Evolutionary conservation across 2,329 filamentous ascomycete genomes (phyloP), one percentile per base, ranked within the genome.

Genomic region (Blumeriella jaapii): DNA sequence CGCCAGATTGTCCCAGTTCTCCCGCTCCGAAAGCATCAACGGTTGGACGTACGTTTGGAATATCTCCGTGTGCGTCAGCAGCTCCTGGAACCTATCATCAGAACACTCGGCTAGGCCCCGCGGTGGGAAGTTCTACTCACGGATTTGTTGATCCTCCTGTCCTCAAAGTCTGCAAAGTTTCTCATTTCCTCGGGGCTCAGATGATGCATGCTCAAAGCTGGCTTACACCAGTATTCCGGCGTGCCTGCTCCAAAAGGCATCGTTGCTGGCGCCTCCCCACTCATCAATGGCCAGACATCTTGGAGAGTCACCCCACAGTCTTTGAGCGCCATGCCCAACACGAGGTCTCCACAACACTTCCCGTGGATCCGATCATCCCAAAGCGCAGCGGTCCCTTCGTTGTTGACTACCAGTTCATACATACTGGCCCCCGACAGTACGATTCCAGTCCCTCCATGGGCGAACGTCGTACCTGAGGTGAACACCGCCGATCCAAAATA

Each of bases 361-460:
- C 55, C 45, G 19, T 56, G 54, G 1, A 61, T 58, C 2, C 51
- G 45, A 17, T 53, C 41, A 39, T 74, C 69, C 44, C 61, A 72
- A 31, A 56, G 52, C 28, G 64, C 64, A 4, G 59, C 66, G 5
- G 71, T 54, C 6, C 59, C 60, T 2, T 40, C 55, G 27, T 66
- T 58, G 16, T 59, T 55, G 6, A 56, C 61, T 1, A 59, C 56
- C 27, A 71, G 62, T 11, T 57, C 55, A 34, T 61, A 49, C 61
- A 77, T 67, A 2, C 68, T 62, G 2, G 61, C 64, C 19, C 64
- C 56, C 14, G 68, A 72, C 23, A 74, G 42, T 16, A 69, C 44
- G 34, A 70, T 71, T 2, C 71, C 71, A 29, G 64, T 69, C 2
- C 71, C 71, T 2, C 71, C 71, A 42, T 74, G 70, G 2, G 59